These are phyloP conservation scores for Porogramme epimiltina DNA, from an alignment of 1,284 basidiomycete species.

Conservation along the genomic window DNA sequence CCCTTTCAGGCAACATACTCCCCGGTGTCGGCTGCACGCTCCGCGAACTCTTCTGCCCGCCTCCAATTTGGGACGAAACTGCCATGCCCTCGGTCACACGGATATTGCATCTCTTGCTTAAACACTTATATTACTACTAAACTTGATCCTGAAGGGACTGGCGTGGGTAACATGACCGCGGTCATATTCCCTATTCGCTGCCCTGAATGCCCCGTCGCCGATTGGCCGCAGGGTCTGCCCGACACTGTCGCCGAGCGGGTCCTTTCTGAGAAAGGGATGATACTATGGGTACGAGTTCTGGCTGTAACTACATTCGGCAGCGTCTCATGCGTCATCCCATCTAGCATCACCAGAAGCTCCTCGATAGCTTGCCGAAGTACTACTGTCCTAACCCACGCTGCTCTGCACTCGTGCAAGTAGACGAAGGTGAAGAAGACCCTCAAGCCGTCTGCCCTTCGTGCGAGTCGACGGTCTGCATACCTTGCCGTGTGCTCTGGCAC, in stretches of 20 bases:
- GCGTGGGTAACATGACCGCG: slow-evolving; percentile 27
- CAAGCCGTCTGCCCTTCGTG: slow-evolving; percentile 40
- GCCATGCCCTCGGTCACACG: slow-evolving; percentile 38
- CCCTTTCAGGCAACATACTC: slow-evolving; percentile 38
- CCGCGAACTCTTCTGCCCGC: slow-evolving; percentile 38
- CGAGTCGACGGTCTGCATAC: slow-evolving; percentile 35
- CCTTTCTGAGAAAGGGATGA: slow-evolving; percentile 36
- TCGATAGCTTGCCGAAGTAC: slow-evolving; percentile 38
- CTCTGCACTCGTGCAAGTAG: slow-evolving; percentile 38
- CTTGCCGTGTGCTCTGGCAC: slow-evolving; percentile 41
- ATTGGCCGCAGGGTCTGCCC: slow-evolving; percentile 38
- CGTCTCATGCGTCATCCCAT: neutral
- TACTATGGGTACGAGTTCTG: slow-evolving; percentile 35
- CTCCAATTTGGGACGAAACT: slow-evolving; percentile 39
- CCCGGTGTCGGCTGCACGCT: slow-evolving; percentile 34
- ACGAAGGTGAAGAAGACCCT: slow-evolving; percentile 37
- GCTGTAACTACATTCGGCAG: neutral
- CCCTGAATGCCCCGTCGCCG: slow-evolving; percentile 37
- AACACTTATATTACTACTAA: slow-evolving; percentile 38
- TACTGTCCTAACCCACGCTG: slow-evolving; percentile 44
- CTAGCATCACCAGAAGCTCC: slow-evolving; percentile 40
- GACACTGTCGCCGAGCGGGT: slow-evolving; percentile 37
- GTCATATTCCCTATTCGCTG: slow-evolving; percentile 43
- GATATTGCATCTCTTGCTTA: slow-evolving; percentile 41
- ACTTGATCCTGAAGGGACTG: slow-evolving; percentile 37